Percentiles rank a stretch among this genome's conserved stretches.
Evolutionary conservation across 495 filamentous ascomycete genomes (phyloP).

Genomic region (Penicillium coffeae): DNA sequence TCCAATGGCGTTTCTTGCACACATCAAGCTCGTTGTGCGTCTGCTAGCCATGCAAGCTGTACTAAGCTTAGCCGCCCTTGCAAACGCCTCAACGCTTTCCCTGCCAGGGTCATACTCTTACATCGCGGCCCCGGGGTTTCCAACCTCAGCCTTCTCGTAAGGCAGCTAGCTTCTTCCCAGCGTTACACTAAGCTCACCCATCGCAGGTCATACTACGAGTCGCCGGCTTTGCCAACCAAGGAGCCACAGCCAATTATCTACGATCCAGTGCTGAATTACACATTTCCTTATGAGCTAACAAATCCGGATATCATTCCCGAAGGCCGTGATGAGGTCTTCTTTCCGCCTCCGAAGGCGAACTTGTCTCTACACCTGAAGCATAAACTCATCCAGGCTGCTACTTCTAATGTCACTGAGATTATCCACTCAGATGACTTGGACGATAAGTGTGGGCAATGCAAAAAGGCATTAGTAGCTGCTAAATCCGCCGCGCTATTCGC

Average conservation of each 20-base stretch:
- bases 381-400: conserved; percentile 34
- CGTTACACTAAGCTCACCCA: background rate
- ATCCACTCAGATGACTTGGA: conserved; percentile 34
- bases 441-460: conserved; percentile 51
- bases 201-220: conserved; percentile 44
- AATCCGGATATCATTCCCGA: conserved; percentile 50
- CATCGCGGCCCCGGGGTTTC: conserved; percentile 50
- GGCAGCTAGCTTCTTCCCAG: background rate
- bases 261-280: conserved; percentile 55
- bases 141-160: conserved; percentile 49
- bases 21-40: background rate
- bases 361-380: conserved; percentile 36
- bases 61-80: background rate
- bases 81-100: conserved; percentile 2
- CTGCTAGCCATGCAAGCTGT: background rate
- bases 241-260: conserved; percentile 56
- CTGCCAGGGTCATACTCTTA: conserved; percentile 42
- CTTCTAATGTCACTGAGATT: conserved; percentile 42
- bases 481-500: conserved; percentile 47
- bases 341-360: conserved; percentile 39
- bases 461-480: conserved; percentile 45
- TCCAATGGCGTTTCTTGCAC: background rate
- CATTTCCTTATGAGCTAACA: conserved; percentile 54
- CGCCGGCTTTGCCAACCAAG: conserved; percentile 47
- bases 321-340: conserved; percentile 49